phyloP scores from a whole-genome alignment of 2,329 filamentous ascomycete genomes.

The Cercospora sojina region DNA sequence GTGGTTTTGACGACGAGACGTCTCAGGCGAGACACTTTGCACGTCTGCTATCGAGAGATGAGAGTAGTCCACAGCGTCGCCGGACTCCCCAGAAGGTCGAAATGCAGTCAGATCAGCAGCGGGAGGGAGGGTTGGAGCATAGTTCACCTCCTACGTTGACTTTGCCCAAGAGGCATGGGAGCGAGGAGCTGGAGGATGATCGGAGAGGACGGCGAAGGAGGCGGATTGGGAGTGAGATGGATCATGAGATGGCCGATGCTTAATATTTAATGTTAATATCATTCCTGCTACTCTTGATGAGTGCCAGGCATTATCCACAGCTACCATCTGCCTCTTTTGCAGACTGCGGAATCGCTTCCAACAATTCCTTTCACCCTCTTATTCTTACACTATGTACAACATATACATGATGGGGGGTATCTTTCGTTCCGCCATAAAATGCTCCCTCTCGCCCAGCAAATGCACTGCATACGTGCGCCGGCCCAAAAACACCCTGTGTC shows the following conservation, averaged over 20 bases:
- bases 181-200: not conserved
- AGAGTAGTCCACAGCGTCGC: not conserved
- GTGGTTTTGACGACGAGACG: conserved; percentile 10
- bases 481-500: conserved; percentile 4
- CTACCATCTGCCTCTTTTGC: too few relatives aligned
- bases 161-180: not conserved
- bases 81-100: not conserved
- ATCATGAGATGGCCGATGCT: conserved; percentile 5
- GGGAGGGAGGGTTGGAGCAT: not conserved
- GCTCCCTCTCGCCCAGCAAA: not conserved
- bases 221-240: conserved; percentile 1
- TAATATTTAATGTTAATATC: not conserved
- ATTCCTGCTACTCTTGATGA: too few relatives aligned
- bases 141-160: not conserved
- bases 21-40: conserved; percentile 1
- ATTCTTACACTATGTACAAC: conserved; percentile 13
- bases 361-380: not conserved
- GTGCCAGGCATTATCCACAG: too few relatives aligned
- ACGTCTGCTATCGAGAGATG: not conserved
- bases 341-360: too few relatives aligned
- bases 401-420: conserved; percentile 15
- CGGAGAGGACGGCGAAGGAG: conserved; percentile 6
- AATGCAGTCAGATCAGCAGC: not conserved
- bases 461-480: not conserved
- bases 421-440: conserved; percentile 14